A percentile compares a stretch with the other conserved stretches of the same genome.
phyloP scores from a whole-genome alignment of 495 filamentous ascomycete species.

The Xylaria bambusicola region DNA sequence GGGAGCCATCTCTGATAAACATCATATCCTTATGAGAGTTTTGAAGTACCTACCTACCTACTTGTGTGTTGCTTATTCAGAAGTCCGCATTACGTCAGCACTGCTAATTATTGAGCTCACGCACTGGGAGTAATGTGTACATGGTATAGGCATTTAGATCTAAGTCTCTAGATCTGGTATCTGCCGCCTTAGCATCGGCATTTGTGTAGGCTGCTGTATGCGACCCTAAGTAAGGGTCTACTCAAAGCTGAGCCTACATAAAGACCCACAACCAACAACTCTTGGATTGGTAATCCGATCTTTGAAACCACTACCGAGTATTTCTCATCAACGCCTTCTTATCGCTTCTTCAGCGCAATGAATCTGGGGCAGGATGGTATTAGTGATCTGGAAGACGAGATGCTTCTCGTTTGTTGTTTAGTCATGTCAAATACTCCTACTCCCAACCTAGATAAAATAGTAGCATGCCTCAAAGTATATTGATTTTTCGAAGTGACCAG shows the following conservation, averaged over 20 bases:
- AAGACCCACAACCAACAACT: neutral
- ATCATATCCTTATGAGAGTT: no score
- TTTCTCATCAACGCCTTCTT: slow-evolving; percentile 2
- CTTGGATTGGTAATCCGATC: slow-evolving; percentile 15
- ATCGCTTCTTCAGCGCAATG: neutral
- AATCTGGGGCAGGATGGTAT: neutral
- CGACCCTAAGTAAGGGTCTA: neutral
- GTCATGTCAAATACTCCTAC: neutral
- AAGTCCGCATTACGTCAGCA: no score
- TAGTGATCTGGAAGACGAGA: neutral
- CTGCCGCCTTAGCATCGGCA: no score
- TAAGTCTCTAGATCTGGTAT: no score
- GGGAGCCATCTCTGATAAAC: no score
- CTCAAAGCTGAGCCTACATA: no score
- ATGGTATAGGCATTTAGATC: no score
- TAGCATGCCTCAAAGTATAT: neutral
- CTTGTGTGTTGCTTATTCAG: no score
- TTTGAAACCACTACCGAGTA: slow-evolving; percentile 4
- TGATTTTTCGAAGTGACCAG: neutral
- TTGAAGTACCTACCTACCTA: no score
- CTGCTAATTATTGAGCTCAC: no score
- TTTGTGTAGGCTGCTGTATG: neutral
- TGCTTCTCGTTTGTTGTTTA: neutral
- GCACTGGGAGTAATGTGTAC: no score
- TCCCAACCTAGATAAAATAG: neutral